phyloP scores from a whole-genome alignment of 2,329 filamentous ascomycete species.

The Aspergillus texensis region DNA sequence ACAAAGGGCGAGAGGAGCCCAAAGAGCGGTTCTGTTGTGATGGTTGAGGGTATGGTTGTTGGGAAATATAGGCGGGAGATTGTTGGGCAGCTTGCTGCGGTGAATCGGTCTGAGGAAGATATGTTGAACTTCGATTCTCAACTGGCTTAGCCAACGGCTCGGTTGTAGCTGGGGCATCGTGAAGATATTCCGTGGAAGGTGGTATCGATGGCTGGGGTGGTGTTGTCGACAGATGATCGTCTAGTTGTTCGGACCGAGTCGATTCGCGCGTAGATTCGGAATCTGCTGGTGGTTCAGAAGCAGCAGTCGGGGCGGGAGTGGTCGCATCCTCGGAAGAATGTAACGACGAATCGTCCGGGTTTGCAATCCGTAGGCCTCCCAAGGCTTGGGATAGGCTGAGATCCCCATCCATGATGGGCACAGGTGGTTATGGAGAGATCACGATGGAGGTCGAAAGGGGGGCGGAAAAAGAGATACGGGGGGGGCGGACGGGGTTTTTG shows the following conservation, averaged over 20 bases:
- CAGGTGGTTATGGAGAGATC: slow-evolving; percentile 3
- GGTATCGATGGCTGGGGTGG: slow-evolving; percentile 20
- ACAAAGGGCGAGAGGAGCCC: slow-evolving; percentile 47
- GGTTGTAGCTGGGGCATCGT: slow-evolving; percentile 23
- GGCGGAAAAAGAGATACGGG: slow-evolving; percentile 5
- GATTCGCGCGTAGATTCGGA: slow-evolving; percentile 26
- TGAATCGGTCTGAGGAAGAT: slow-evolving; percentile 48
- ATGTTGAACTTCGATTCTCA: slow-evolving; percentile 48
- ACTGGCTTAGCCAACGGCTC: slow-evolving; percentile 27
- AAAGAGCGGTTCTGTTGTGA: slow-evolving; percentile 40
- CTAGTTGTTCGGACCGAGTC: slow-evolving; percentile 24
- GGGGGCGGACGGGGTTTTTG: slow-evolving; percentile 13
- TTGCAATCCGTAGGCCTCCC: slow-evolving; percentile 93
- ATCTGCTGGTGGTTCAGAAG: slow-evolving; percentile 26
- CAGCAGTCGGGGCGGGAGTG: slow-evolving; percentile 26
- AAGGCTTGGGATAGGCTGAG: slow-evolving; percentile 89
- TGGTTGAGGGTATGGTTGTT: slow-evolving; percentile 24
- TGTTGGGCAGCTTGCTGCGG: slow-evolving; percentile 46
- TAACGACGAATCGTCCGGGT: slow-evolving; percentile 75
- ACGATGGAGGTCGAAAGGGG: slow-evolving; percentile 13
- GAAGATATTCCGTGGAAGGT: slow-evolving; percentile 22
- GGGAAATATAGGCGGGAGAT: slow-evolving; percentile 46
- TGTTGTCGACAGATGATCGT: slow-evolving; percentile 27
- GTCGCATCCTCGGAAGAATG: slow-evolving; percentile 39
- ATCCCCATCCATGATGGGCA: slow-evolving; percentile 79